Base-by-base conservation (phyloP, 2,329 filamentous ascomycete genomes). In the Monilinia polystroma region DNA sequence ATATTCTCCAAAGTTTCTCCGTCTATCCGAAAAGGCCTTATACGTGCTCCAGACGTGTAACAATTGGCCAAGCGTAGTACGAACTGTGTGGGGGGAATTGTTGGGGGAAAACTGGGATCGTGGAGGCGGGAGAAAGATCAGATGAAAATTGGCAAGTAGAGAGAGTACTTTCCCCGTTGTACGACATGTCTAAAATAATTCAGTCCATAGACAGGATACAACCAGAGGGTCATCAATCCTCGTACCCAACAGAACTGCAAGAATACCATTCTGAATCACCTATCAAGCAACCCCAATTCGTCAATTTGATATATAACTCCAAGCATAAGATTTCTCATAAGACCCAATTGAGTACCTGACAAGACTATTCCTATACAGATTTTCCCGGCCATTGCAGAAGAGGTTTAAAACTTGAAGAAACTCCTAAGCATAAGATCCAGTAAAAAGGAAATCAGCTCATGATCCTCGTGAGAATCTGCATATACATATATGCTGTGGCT, bases 401-500 rank as follows among this genome's bases (percentile, higher is more conserved):
- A 51, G 26, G 29, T 47, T 59, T 65, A 53, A n/a, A 38, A 29
- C 23, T 57, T 57, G 52, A 20, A 45, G 38, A 45, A 49, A n/a
- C 52, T 51, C 20, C 62, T 52, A 57, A 56, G 52, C 51, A 35
- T 43, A 45, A 49, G 62, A 57, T 51, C 53, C 53, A 59, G 32
- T 29, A 32, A 52, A 41, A 32, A 41, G 41, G 54, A 23, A 65
- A 41, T 65, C 63, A 59, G 63, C 54, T 51, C 53, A 51, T 51
- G n/a, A 41, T 49, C 52, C 63, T 59, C 53, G 53, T 65, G 63
- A 52, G 63, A 41, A 58, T 59, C 53, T 59, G 63, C 63, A 65
- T 58, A 65, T 47, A 58, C 14, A 59, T 57, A 65, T 65, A 65
- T 65, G 53, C 18, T 59, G 45, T 57, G 53, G 43, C 43, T 29